Percentiles rank a stretch among this genome's conserved stretches.
Evolutionary conservation across 306 rosid genomes (phyloP).

Genomic region (Begonia masoniana): DNA sequence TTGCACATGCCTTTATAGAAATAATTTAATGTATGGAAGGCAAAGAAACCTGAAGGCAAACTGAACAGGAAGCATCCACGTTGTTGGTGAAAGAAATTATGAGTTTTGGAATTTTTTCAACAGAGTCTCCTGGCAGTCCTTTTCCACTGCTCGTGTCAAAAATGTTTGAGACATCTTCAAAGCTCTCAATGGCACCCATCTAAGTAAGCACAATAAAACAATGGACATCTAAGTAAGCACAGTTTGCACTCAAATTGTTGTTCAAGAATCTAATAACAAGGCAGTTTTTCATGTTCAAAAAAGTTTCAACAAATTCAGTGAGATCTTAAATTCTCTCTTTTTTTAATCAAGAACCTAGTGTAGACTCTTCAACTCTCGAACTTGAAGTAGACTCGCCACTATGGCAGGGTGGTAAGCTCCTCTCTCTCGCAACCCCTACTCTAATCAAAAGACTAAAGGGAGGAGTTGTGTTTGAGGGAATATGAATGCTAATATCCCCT

Average conservation of each 20-base stretch:
- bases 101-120: constrained; percentile 80
- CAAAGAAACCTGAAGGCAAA: constrained; percentile 77
- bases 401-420: no score
- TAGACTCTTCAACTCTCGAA: no score
- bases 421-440: no score
- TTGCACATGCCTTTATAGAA: neutral
- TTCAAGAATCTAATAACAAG: neutral
- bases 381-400: no score
- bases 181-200: constrained; percentile 97
- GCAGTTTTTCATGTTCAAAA: no score
- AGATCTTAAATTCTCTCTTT: no score
- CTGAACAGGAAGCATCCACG: constrained; percentile 78
- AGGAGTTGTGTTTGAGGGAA: no score
- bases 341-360: no score
- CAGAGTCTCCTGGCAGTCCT: constrained; percentile 82
- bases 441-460: no score
- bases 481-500: no score
- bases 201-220: constrained; percentile 1
- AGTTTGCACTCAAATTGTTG: neutral
- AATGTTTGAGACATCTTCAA: constrained; percentile 77
- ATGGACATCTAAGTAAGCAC: neutral
- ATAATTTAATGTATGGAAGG: neutral
- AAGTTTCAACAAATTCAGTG: no score
- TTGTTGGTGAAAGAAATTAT: constrained; percentile 48
- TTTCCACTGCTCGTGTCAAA: constrained; percentile 80